Evolutionary conservation across 805 yeast species (phyloP).

Genomic region (Metschnikowia aberdeeniae): DNA sequence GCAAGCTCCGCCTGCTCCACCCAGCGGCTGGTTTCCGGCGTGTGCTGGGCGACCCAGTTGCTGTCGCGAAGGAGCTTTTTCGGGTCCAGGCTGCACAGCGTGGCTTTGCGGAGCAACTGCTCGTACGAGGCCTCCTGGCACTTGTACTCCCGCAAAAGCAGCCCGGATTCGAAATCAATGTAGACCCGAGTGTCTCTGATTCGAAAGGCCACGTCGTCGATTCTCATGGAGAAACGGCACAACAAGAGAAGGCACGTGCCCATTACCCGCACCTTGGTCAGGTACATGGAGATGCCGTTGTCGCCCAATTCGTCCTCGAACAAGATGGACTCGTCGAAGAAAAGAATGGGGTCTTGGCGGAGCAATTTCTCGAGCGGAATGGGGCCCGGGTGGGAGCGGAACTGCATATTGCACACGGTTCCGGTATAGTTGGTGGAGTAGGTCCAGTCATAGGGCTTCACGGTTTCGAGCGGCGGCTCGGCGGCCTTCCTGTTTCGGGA

Average conservation of each 20-base stretch:
- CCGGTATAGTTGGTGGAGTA: constrained; percentile 82
- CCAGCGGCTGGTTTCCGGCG: constrained; percentile 39
- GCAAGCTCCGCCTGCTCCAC: constrained; percentile 19
- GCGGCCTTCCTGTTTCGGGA: not conserved
- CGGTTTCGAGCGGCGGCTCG: constrained; percentile 45
- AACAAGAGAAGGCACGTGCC: constrained; percentile 68
- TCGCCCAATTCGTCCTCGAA: constrained; percentile 97
- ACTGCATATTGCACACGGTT: constrained; percentile 27
- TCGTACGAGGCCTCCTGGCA: constrained; percentile 45
- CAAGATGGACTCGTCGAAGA: constrained; percentile 82
- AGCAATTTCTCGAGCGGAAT: constrained; percentile 72
- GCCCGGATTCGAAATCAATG: constrained; percentile 64
- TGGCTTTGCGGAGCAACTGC: constrained; percentile 25
- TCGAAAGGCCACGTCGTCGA: constrained; percentile 83
- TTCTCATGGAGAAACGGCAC: constrained; percentile 76
- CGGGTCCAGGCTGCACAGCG: constrained; percentile 33
- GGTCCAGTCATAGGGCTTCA: constrained; percentile 95
- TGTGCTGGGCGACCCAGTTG: constrained; percentile 62
- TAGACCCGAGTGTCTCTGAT: constrained; percentile 81
- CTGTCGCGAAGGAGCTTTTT: constrained; percentile 63
- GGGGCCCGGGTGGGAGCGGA: constrained; percentile 20
- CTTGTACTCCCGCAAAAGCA: constrained; percentile 73
- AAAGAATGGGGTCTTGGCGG: constrained; percentile 78
- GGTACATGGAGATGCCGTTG: constrained; percentile 80
- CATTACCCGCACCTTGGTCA: constrained; percentile 86